These are phyloP conservation scores for Davidsoniella eucalypti DNA, from an alignment of 2,329 filamentous ascomycete species.

Conservation along the genomic window DNA sequence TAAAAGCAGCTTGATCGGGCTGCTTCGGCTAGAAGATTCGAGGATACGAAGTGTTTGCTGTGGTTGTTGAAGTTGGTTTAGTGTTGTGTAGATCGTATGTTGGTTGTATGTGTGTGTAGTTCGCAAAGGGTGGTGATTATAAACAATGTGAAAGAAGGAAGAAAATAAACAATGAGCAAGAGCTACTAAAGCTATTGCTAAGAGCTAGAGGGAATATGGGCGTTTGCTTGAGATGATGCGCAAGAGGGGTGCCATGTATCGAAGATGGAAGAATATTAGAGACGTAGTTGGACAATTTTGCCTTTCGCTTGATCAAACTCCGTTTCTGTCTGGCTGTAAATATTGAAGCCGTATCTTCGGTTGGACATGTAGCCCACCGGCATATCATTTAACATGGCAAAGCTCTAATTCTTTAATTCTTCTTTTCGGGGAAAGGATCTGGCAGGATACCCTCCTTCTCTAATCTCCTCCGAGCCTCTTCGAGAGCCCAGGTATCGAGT, in stretches of 20 bases:
- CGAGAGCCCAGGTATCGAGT: slow-evolving; percentile 98
- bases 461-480: slow-evolving; percentile 87
- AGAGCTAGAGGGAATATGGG: too few relatives aligned
- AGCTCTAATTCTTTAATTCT: slow-evolving; percentile 20
- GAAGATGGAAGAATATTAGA: background rate
- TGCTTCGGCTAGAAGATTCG: background rate
- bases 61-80: slow-evolving; percentile 7
- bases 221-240: too few relatives aligned
- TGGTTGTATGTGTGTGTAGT: background rate
- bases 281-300: too few relatives aligned
- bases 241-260: too few relatives aligned
- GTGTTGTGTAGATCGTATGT: background rate
- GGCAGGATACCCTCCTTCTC: slow-evolving; percentile 88
- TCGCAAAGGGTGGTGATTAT: background rate
- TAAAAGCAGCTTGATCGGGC: background rate
- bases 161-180: too few relatives aligned
- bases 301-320: too few relatives aligned
- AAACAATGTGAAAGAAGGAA: slow-evolving; percentile 6
- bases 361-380: slow-evolving; percentile 18
- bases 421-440: slow-evolving; percentile 52
- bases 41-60: slow-evolving; percentile 7
- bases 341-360: background rate
- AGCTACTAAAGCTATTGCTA: too few relatives aligned
- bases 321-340: background rate
- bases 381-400: slow-evolving; percentile 16